A percentile compares a stretch with the other conserved stretches of the same genome.
phyloP scores from a whole-genome alignment of 2,329 filamentous ascomycete genomes.

The Alternaria gansuensis region DNA sequence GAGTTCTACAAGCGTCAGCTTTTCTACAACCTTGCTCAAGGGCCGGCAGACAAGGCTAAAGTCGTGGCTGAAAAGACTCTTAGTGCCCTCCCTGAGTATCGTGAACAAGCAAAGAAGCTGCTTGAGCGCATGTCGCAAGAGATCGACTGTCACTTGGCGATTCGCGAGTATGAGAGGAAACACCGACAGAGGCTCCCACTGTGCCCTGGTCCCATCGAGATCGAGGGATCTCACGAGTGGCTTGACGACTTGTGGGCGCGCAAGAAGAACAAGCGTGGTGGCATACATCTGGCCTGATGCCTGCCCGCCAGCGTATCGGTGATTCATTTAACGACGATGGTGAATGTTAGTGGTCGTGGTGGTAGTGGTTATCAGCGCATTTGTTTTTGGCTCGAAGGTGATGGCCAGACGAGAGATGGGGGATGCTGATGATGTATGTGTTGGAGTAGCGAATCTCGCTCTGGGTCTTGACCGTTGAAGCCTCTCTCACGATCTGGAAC shows the following conservation, averaged over 20 bases:
- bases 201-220: slow-evolving; percentile 35
- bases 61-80: slow-evolving; percentile 21
- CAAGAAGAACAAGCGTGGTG: slow-evolving; percentile 33
- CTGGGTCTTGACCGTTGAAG: slow-evolving; percentile 1
- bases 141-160: slow-evolving; percentile 28
- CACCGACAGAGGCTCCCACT: slow-evolving; percentile 36
- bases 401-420: slow-evolving; percentile 5
- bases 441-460: slow-evolving; percentile 10
- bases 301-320: not conserved
- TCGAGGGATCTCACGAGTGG: slow-evolving; percentile 37
- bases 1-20: slow-evolving; percentile 39
- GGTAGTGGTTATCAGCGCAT: not conserved
- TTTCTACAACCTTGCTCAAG: slow-evolving; percentile 29
- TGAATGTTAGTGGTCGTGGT: not conserved
- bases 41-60: slow-evolving; percentile 19
- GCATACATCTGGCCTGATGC: slow-evolving; percentile 18
- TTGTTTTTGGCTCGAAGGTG: slow-evolving; percentile 13
- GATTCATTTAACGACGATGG: slow-evolving; percentile 5
- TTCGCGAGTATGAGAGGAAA: slow-evolving; percentile 37
- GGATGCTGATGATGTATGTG: slow-evolving; percentile 1
- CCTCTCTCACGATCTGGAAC: slow-evolving; percentile 8
- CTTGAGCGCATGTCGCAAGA: slow-evolving; percentile 35
- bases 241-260: slow-evolving; percentile 33
- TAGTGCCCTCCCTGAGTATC: slow-evolving; percentile 3
- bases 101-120: slow-evolving; percentile 24